These are phyloP conservation scores for Cercophora newfieldiana DNA, from an alignment of 495 filamentous ascomycete genomes.

Conservation along the genomic window DNA sequence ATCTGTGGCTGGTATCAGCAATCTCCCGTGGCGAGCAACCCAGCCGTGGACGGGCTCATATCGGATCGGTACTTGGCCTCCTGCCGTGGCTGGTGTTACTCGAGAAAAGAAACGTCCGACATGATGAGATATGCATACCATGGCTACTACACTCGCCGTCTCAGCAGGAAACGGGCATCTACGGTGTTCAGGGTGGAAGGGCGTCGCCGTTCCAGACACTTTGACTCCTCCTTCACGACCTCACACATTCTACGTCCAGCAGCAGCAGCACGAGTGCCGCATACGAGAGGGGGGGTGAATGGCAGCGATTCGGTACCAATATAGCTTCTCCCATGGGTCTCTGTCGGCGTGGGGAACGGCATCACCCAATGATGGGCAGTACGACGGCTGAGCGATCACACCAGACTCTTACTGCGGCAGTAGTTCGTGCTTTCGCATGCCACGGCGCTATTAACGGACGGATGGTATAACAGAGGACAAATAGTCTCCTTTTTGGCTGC, in stretches of 20 bases:
- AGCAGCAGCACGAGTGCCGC: neutral
- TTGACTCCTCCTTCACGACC: neutral
- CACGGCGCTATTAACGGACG: constrained; percentile 18
- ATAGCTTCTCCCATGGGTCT: constrained; percentile 27
- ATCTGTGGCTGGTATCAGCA: constrained; percentile 3
- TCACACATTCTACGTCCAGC: neutral
- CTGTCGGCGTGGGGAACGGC: constrained; percentile 22
- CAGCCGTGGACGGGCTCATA: constrained; percentile 6
- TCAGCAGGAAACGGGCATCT: neutral
- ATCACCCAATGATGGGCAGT: constrained; percentile 27
- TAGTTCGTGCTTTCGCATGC: constrained; percentile 7
- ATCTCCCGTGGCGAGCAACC: constrained; percentile 5
- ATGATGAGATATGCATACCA: constrained; percentile 12
- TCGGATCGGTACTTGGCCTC: constrained; percentile 11
- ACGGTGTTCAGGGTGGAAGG: neutral
- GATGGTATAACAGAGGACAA: constrained; percentile 18
- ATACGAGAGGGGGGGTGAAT: constrained; percentile 9
- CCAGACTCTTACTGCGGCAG: constrained; percentile 5
- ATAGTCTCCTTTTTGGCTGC: neutral
- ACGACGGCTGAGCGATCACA: constrained; percentile 23
- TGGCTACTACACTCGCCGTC: neutral
- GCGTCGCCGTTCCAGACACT: neutral
- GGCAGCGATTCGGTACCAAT: constrained; percentile 32
- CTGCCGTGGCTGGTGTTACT: constrained; percentile 16
- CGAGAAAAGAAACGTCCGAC: constrained; percentile 6